Evolutionary conservation across 1,284 basidiomycete species (phyloP).

Genomic region (Ganoderma sinense): DNA sequence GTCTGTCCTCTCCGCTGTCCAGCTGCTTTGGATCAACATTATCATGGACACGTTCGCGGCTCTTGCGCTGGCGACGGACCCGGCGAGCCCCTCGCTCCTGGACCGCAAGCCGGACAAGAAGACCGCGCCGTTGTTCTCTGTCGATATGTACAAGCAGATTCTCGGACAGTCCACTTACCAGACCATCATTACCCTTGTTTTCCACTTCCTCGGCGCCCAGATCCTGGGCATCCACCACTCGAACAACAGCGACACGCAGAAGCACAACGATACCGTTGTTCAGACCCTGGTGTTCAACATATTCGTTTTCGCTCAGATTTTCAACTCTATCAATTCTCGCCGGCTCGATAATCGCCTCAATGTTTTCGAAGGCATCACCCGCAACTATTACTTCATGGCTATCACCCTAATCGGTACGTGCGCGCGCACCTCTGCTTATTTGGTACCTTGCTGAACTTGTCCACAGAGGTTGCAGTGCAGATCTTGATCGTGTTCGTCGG

Average conservation of each 20-base stretch:
- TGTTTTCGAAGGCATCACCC: slow-evolving; percentile 85
- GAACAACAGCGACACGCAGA: slow-evolving; percentile 39
- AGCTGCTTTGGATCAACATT: slow-evolving; percentile 96
- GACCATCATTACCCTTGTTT: slow-evolving; percentile 83
- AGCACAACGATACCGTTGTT: slow-evolving; percentile 61
- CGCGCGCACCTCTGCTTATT: slow-evolving; percentile 3
- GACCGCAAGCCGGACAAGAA: slow-evolving; percentile 92
- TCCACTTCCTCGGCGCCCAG: slow-evolving; percentile 84
- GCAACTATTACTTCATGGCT: slow-evolving; percentile 88
- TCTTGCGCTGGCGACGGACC: slow-evolving; percentile 95
- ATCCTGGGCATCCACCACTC: slow-evolving; percentile 73
- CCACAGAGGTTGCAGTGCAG: slow-evolving; percentile 85
- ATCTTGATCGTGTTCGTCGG: slow-evolving; percentile 92
- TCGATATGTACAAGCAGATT: slow-evolving; percentile 97
- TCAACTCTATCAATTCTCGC: slow-evolving; percentile 93
- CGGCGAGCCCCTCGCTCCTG: slow-evolving; percentile 83
- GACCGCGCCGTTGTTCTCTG: slow-evolving; percentile 87
- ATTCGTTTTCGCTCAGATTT: slow-evolving; percentile 97
- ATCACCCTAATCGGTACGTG: slow-evolving; percentile 84
- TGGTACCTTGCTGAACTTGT: slow-evolving; percentile 10
- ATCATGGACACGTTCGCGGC: slow-evolving; percentile 99
- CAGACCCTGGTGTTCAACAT: slow-evolving; percentile 95
- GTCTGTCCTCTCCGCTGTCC: slow-evolving; percentile 94
- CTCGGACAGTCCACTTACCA: slow-evolving; percentile 91
- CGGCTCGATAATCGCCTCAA: slow-evolving; percentile 89